Evolutionary conservation across 2,329 filamentous ascomycete genomes (phyloP), one percentile per base, ranked within the genome.

Genomic region (Diplocarpon rosae): DNA sequence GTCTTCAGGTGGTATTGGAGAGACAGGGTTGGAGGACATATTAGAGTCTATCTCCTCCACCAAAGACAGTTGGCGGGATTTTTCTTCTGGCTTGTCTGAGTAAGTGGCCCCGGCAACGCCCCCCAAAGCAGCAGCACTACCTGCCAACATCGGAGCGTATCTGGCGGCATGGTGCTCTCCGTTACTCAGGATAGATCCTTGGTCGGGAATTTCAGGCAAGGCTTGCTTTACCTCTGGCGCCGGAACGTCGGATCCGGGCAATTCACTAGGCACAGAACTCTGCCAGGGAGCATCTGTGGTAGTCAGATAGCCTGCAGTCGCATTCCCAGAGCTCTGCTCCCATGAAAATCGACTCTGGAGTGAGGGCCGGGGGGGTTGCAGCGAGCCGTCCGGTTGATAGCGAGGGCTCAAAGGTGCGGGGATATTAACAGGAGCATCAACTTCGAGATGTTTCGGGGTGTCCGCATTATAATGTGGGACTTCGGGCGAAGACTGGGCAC

Each of bases 1-100:
- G n/a, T 66, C 62, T 11, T 62, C 62, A 14, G 64, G 61, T 13
- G 64, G 61, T 6, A 61, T 61, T 9, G 63, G 59, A n/a, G 65
- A 62, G 9, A 64, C 51, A 14, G 61, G 52, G 14, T 61, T 62
- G 5, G 62, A 62, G 1, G 64, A 57, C 7, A 60, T 54, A 39
- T 63, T 62, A 15, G 66, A 55, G 10, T 63, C 57, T 49, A 69
- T 71, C 48, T 74, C 70, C 12, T 74, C 68, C 2, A 63, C 63
- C 2, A 69, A 56, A 2, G 70, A 72, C 16, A 65, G 49, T 13
- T 59, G 61, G 27, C 43, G 55, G 20, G 41, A 37, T 35, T 43
- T 43, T 16, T 43, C 41, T 35, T 39, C 32, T 14, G 47, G 33
- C 16, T 48, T 43, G 13, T 32, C n/a, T 30, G 46, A 16, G 33